A percentile compares a stretch with the other conserved stretches of the same genome.
phyloP scores from a whole-genome alignment of 139 green algal species.

The Coccomyxa sp. region DNA sequence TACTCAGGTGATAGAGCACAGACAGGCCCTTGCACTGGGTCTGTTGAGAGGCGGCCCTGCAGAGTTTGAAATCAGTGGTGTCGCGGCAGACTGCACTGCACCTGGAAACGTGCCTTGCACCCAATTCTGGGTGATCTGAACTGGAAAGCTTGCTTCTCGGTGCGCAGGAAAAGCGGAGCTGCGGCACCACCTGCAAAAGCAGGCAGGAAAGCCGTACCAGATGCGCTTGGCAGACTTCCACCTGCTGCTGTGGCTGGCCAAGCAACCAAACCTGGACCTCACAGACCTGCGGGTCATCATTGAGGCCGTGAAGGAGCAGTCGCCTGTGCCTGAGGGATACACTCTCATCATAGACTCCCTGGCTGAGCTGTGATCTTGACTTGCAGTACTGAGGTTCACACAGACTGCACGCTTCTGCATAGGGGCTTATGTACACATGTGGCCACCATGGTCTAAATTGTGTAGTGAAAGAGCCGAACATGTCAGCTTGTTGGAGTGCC shows the following conservation, averaged over 20 bases:
- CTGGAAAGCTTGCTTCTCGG: not conserved
- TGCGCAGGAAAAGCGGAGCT: constrained; percentile 58
- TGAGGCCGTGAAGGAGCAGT: constrained; percentile 54
- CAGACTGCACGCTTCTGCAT: too few species aligned
- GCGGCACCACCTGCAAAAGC: constrained; percentile 63
- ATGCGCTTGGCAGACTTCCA: constrained; percentile 89
- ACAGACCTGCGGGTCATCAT: constrained; percentile 72
- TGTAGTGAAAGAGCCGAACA: too few species aligned
- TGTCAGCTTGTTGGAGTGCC: too few species aligned
- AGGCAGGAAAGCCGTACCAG: constrained; percentile 50
- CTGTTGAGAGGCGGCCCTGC: not conserved
- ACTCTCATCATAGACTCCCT: constrained; percentile 86
- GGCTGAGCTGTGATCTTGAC: constrained; percentile 36
- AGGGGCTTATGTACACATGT: too few species aligned
- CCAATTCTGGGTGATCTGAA: not conserved
- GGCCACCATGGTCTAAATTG: too few species aligned
- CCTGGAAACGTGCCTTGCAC: not conserved
- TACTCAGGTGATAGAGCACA: too few species aligned
- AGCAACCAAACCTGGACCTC: constrained; percentile 75
- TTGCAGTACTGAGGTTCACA: too few species aligned
- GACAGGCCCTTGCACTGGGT: too few species aligned
- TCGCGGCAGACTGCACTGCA: not conserved
- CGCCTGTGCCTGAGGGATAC: constrained; percentile 78
- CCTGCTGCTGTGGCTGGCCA: constrained; percentile 90
- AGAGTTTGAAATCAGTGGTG: not conserved